Evolutionary conservation across 352 stramenopile species (phyloP).

Genomic region (Pseudoperonospora humuli): DNA sequence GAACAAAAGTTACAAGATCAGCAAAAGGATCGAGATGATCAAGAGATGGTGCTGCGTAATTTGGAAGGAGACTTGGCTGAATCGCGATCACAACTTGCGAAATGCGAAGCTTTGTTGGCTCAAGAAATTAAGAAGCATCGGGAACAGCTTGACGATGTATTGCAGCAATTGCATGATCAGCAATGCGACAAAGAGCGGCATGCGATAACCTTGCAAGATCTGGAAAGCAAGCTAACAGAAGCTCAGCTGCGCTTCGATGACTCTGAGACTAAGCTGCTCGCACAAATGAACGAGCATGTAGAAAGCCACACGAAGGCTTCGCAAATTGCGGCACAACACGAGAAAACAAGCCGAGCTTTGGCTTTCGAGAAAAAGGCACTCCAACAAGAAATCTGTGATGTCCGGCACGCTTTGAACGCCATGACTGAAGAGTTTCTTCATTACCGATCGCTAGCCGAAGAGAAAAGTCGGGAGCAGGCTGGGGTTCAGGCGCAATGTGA

Average conservation of each 20-base stretch:
- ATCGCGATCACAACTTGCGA: conserved; percentile 3
- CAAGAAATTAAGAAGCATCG: conserved; percentile 1
- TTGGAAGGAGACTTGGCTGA: conserved; percentile 1
- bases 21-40: background rate
- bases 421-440: conserved; percentile 11
- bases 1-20: background rate
- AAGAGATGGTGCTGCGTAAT: background rate
- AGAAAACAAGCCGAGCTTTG: conserved; percentile 5
- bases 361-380: conserved; percentile 13
- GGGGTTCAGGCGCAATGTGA: conserved; percentile 8
- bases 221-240: conserved; percentile 5
- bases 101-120: conserved; percentile 2
- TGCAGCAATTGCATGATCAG: conserved; percentile 6
- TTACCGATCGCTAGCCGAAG: conserved; percentile 8
- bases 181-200: conserved; percentile 3
- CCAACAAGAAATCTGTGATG: conserved; percentile 14
- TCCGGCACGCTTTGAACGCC: conserved; percentile 5
- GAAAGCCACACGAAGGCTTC: background rate
- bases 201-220: background rate
- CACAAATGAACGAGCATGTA: conserved; percentile 2
- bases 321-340: conserved; percentile 4
- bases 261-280: background rate
- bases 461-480: conserved; percentile 7
- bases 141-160: background rate
- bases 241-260: conserved; percentile 1